Conservation (phyloP, 2,329 filamentous ascomycete genomes). For the Zymoseptoria ardabiliae region DNA sequence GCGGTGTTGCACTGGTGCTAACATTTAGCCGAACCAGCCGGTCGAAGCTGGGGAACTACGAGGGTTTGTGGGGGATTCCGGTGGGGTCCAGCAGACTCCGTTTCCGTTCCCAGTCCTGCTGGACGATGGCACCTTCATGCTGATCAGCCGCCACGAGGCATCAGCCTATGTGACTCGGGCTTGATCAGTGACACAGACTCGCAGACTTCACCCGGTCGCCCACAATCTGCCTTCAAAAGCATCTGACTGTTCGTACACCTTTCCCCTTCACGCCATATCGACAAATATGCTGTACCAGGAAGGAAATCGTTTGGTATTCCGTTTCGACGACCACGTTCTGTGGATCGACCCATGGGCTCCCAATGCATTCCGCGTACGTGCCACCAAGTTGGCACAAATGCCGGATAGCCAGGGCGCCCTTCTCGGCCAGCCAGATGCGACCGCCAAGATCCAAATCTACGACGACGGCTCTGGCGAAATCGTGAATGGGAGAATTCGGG, state of each 20-base stretch:
- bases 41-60: neutral
- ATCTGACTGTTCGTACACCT: neutral
- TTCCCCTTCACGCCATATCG: neutral
- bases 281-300: constrained; percentile 35
- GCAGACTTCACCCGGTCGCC: too few species aligned
- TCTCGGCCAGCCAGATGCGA: constrained; percentile 8
- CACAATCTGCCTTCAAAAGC: neutral
- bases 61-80: neutral
- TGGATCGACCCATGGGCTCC: constrained; percentile 45
- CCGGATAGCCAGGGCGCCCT: constrained; percentile 39
- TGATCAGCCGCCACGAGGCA: neutral
- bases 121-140: neutral
- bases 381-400: constrained; percentile 36
- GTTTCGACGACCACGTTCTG: constrained; percentile 44
- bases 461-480: constrained; percentile 31
- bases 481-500: constrained; percentile 44
- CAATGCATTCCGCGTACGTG: constrained; percentile 43
- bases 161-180: neutral
- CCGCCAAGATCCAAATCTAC: constrained; percentile 11
- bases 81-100: neutral
- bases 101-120: neutral
- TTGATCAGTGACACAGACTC: neutral
- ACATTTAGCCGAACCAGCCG: neutral
- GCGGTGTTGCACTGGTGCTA: neutral
- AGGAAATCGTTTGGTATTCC: constrained; percentile 53